Evolutionary conservation across 345 rosid species (phyloP), one percentile per base, ranked within the genome.

Genomic region (Alliaria petiolata): DNA sequence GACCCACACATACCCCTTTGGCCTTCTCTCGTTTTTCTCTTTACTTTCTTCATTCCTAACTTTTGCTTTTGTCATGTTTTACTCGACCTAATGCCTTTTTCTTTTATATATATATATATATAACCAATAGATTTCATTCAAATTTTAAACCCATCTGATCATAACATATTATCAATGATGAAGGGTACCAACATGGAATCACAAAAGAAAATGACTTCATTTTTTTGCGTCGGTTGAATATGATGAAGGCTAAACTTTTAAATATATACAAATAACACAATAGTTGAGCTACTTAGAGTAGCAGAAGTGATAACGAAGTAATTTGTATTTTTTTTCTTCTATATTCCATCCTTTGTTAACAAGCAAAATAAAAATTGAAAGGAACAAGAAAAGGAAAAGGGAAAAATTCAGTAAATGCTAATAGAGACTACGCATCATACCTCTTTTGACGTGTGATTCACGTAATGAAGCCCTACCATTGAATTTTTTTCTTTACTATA

Each of bases 61-160:
- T 75, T 62, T 68, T 74, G 61, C 68, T 60, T 67, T 75, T 60
- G 49, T 57, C 53, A 74, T 67, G 55, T 67, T 74, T 67, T 38
- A 57, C 78, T 65, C 64, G 26, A 60, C 62, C 52, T 67, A 33
- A 59, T 74, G 40, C 31, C 51, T 14, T 65, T 64, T 74, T 15
- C 46, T 59, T 66, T 31, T 47, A 11, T n/a, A n/a, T n/a, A n/a
- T n/a, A n/a, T n/a, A n/a, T n/a, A n/a, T n/a, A n/a, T n/a, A n/a
- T 50, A 39, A 40, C 26, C 57, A 7, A 26, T 25, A 2, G 5
- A 34, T 57, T 47, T 26, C 66, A 15, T 1, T n/a, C 6, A 7
- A 28, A 30, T 42, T 0, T 35, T 6, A 9, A 7, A 68, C 26
- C 11, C 2, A 8, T 55, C 15, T 46, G n/a, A n/a, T n/a, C 8